Conservation (phyloP, 257 asterid species). For the Lithospermum erythrorhizon region DNA sequence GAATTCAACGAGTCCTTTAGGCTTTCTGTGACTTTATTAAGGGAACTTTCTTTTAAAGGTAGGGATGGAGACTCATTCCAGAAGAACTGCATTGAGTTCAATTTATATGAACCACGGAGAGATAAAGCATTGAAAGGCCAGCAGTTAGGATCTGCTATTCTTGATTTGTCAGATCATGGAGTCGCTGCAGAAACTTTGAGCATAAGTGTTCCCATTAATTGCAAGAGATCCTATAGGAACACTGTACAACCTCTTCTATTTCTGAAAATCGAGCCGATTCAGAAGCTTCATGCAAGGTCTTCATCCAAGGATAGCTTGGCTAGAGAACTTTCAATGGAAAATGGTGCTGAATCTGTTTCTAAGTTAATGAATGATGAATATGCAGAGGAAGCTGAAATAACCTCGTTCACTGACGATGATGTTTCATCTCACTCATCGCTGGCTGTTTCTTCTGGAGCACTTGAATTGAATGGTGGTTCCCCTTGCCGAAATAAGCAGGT, state of each 20-base stretch:
- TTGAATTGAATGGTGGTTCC: slow-evolving; percentile 48
- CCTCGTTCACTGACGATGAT: slow-evolving; percentile 62
- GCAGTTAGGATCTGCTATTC: slow-evolving; percentile 59
- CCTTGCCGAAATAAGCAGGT: slow-evolving; percentile 50
- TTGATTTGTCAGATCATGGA: slow-evolving; percentile 67
- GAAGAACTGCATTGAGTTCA: slow-evolving; percentile 59
- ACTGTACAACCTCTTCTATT: slow-evolving; percentile 55
- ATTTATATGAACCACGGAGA: slow-evolving; percentile 60
- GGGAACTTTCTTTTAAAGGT: slow-evolving; percentile 40
- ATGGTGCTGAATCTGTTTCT: slow-evolving; percentile 46
- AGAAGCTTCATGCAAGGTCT: slow-evolving; percentile 28
- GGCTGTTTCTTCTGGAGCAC: slow-evolving; percentile 43
- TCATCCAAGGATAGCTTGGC: slow-evolving; percentile 35
- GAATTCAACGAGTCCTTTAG: slow-evolving; percentile 62
- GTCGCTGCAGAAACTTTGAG: slow-evolving; percentile 34
- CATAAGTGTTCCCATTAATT: slow-evolving; percentile 42
- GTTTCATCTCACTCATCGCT: slow-evolving; percentile 61
- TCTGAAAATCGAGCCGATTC: slow-evolving; percentile 46
- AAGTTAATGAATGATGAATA: slow-evolving; percentile 58
- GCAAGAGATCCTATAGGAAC: slow-evolving; percentile 64
- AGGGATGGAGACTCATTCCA: slow-evolving; percentile 37
- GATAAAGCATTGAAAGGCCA: slow-evolving; percentile 58
- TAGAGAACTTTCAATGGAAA: slow-evolving; percentile 45
- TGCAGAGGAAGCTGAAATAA: slow-evolving; percentile 64
- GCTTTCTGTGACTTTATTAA: slow-evolving; percentile 40